Evolutionary conservation across 495 filamentous ascomycete species (phyloP), one percentile per base, ranked within the genome.

Genomic region (Penicillium samsonianum): DNA sequence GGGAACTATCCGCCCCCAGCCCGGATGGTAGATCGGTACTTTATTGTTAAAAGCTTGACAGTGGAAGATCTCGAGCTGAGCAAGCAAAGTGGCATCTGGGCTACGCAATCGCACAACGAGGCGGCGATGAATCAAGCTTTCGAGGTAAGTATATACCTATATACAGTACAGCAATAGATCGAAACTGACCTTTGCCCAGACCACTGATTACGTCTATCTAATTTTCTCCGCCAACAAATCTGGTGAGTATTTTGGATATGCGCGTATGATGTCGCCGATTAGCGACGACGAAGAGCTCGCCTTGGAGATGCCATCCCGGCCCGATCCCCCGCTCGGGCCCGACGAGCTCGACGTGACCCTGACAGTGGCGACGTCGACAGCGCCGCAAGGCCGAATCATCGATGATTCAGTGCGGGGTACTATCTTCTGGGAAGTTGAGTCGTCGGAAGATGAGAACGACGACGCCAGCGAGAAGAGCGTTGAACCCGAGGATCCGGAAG

Each of bases 171-270:
- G 64, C 11, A 33, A 33, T 33, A 11, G 5, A 11, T 28, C 28
- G 33, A 50, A 12, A 3, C n/a, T 23, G 43, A 23, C 28, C 12
- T 23, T 38, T 37, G 46, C 16, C 43, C 48, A 96, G 92, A 79
- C 75, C 16, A 84, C 88, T 20, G 90, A 95, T 47, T 88, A 90
- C 66, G 92, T 98, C n/a, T 97, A 93, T 65, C 80, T 98, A 30
- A 86, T 98, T 23, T 98, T 98, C 71, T 97, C 92, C 14, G 94
- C 92, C 12, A 98, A 98, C 74, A 98, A 97, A 65, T 98, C 94
- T 0, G 94, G 94, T 19, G 94, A 97, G 72, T 98, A 97, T 64
- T 97, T 94, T 70, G 94, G 94, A 23, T 96, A 96, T 61, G 94
- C 92, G 14, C 85, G 90, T 40, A 98, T 98, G 94, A 79, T 80